Base-by-base conservation (phyloP, 2,329 filamentous ascomycete genomes). In the Mariannaea elegans region DNA sequence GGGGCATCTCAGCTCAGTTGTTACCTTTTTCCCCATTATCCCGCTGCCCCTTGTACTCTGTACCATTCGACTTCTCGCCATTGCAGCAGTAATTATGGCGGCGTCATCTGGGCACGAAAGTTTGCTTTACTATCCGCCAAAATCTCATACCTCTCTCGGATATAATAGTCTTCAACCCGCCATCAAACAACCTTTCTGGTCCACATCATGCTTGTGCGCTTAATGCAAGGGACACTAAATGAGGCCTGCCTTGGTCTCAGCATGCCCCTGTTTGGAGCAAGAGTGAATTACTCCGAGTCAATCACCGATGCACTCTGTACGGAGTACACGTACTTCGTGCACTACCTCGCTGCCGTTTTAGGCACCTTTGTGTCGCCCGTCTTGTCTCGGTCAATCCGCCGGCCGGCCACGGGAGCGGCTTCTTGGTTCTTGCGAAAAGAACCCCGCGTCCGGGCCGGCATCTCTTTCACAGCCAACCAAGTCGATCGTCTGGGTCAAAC, bases 1-100 rank as follows among this genome's bases (percentile, higher is more conserved):
- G 50, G 45, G 50, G 45, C 56, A 49, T 46, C 50, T 49, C 50
- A 59, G 50, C 50, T 59, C 18, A 45, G 50, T 49, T 49, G 45
- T 50, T 45, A 16, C 51, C 50, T 49, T 54, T 50, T 54, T 36
- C 50, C 50, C 29, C 49, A 47, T n/a, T 41, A 41, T 29, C 34
- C 29, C 47, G 24, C 41, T 49, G 39, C 42, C 52, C 16, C 27
- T 42, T n/a, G n/a, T n/a, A n/a, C n/a, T n/a, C n/a, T n/a, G n/a
- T n/a, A n/a, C n/a, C n/a, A n/a, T n/a, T n/a, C n/a, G n/a, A n/a
- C n/a, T n/a, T n/a, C n/a, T n/a, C n/a, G n/a, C n/a, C n/a, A n/a
- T n/a, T n/a, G n/a, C n/a, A n/a, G n/a, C n/a, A n/a, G n/a, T n/a
- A n/a, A n/a, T n/a, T n/a, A n/a, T n/a, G n/a, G n/a, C n/a, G n/a